Percentiles rank a stretch among this genome's conserved stretches.
Evolutionary conservation across 768 basidiomycete species (phyloP).

Genomic region (Dentipellis sp.): DNA sequence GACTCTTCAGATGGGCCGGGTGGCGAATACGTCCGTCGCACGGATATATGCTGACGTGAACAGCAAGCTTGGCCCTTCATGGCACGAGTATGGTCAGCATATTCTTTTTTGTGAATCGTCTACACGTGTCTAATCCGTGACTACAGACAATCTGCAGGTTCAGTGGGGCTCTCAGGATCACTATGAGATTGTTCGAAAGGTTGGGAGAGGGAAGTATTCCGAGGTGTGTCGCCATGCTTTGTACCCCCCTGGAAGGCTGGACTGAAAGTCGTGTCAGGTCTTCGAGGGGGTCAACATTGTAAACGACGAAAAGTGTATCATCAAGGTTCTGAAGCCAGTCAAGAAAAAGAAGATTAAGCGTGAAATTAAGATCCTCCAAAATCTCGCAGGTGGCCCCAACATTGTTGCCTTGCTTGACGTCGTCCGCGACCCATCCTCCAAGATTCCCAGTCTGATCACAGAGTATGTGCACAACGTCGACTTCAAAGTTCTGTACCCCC

Average conservation of each 20-base stretch:
- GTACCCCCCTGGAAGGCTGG: constrained; percentile 1
- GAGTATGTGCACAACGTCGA: constrained; percentile 99
- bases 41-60: constrained; percentile 89
- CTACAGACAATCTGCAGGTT: constrained; percentile 86
- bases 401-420: constrained; percentile 90
- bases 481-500: constrained; percentile 93
- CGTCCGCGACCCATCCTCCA: constrained; percentile 90
- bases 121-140: constrained; percentile 5
- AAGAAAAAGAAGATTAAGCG: constrained; percentile 99
- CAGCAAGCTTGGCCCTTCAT: constrained; percentile 75
- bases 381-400: constrained; percentile 93
- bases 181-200: constrained; percentile 96
- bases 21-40: constrained; percentile 68
- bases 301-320: constrained; percentile 91
- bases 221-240: constrained; percentile 46
- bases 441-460: constrained; percentile 93
- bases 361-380: constrained; percentile 97
- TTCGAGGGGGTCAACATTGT: constrained; percentile 91
- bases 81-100: constrained; percentile 88
- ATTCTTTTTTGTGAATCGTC: not conserved
- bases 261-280: constrained; percentile 38
- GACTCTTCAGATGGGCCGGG: constrained; percentile 48
- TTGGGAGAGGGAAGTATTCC: constrained; percentile 91
- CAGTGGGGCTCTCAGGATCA: constrained; percentile 97
- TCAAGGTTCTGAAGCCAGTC: constrained; percentile 97